Evolutionary conservation across 2,329 filamentous ascomycete genomes (phyloP).

Genomic region (Trichoderma afroharzianum): DNA sequence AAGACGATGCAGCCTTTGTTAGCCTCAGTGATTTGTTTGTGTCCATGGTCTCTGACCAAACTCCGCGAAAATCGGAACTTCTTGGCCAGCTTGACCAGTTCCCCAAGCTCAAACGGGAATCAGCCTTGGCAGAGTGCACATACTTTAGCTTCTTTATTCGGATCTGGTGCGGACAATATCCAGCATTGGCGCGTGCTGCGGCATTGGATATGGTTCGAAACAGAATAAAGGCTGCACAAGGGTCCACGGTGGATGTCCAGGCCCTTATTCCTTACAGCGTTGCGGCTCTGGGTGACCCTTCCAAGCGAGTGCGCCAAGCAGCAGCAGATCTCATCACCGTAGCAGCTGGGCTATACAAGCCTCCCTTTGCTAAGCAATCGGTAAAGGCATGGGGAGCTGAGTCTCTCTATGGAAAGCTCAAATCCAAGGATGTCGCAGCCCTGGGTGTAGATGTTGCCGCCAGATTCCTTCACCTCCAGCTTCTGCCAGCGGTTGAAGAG

Average conservation of each 20-base stretch:
- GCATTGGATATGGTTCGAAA: slow-evolving; percentile 64
- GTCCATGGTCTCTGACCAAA: slow-evolving; percentile 45
- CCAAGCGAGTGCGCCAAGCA: slow-evolving; percentile 70
- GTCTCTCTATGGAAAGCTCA: slow-evolving; percentile 58
- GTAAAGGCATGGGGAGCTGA: slow-evolving; percentile 56
- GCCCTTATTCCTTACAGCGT: slow-evolving; percentile 78
- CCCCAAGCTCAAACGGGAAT: slow-evolving; percentile 51
- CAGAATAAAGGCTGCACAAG: slow-evolving; percentile 49
- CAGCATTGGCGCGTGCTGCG: slow-evolving; percentile 63
- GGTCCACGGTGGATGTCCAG: slow-evolving; percentile 63
- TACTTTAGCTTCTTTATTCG: slow-evolving; percentile 74
- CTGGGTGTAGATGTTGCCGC: slow-evolving; percentile 55
- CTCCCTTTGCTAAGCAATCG: slow-evolving; percentile 36
- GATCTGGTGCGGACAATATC: slow-evolving; percentile 69
- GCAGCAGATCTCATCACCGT: slow-evolving; percentile 64
- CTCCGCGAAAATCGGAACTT: slow-evolving; percentile 33
- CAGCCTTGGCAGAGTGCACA: slow-evolving; percentile 57
- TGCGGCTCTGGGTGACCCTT: slow-evolving; percentile 69
- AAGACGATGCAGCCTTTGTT: slow-evolving; percentile 51
- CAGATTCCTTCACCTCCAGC: slow-evolving; percentile 60
- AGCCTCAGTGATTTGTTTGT: slow-evolving; percentile 59
- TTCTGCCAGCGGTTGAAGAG: slow-evolving; percentile 80
- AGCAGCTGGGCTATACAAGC: slow-evolving; percentile 48
- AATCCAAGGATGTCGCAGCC: slow-evolving; percentile 48
- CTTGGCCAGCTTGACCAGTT: slow-evolving; percentile 51